Evolutionary conservation across 345 rosid species (phyloP), one percentile per base, ranked within the genome.

Genomic region (Euphorbia peplus): DNA sequence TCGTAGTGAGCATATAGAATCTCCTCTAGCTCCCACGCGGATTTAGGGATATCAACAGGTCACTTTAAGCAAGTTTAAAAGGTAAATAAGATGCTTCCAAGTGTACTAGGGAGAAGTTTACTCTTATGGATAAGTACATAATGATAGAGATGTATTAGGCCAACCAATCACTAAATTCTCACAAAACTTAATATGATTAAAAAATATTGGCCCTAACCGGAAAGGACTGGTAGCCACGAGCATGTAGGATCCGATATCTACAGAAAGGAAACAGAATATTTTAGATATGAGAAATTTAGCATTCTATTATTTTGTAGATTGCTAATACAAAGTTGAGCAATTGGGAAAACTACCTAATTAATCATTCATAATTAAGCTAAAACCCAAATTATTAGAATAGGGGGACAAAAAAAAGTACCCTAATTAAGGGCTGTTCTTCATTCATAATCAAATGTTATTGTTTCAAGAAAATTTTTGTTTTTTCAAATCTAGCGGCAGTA

Each of bases 181-280:
- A 19, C 11, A 1, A n/a, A n/a, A 42, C 6, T 7, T 28, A 26
- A 53, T 44, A 48, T 48, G 14, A 60, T 42, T 53, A 32, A n/a
- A 37, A 32, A 28, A 47, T 24, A 69, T 41, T 62, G 63, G 53
- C 48, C 76, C 88, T 71, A 47, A 88, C 93, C 96, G 4, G 84
- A 82, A 66, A 78, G 74, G 41, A 66, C 16, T 28, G 84, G 53
- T 14, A 55, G 42, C n/a, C n/a, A n/a, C 0, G 73, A 78, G 28
- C 58, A 52, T 22, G 66, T 57, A 26, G 76, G 73, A 57, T 76
- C 82, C 70, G 66, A 58, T 59, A 51, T 76, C 90, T 89, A 68
- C 64, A 70, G 37, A 41, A 73, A 18, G 75, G 44, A 13, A 62
- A 68, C 14, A 60, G 13, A 12, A 10, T 12, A n/a, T 19, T 24